Base-by-base conservation (phyloP, 108 stramenopile species). In the Skeletonema tropicum region DNA sequence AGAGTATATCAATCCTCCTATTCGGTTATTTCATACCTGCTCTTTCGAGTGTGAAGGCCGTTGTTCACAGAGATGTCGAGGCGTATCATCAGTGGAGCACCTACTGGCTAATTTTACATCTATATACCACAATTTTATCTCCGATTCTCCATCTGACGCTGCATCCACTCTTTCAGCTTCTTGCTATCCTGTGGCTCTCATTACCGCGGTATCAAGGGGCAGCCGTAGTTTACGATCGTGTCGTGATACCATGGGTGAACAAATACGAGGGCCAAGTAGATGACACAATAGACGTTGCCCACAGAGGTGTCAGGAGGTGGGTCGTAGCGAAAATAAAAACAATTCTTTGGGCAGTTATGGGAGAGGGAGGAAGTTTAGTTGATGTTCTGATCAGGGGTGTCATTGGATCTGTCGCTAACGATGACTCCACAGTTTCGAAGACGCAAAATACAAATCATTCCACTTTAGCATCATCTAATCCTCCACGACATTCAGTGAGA, bases 1-100 rank as follows among this genome's bases (percentile, higher is more conserved):
- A 71, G 23, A 60, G 35, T 15, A 9, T 30, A 13, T 68, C 58
- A 1, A 75, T 75, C 25, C 58, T 75, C 6, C 10, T 64, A 13
- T 80, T 80, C 64, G 79, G 79, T 26, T 80, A 75, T 58, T 75
- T 80, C 25, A 70, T 80, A 55, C 79, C 79, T 15, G 79, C 79
- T 8, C 71, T 80, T 26, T 80, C 79, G 31, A 75, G 74, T 35
- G 75, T 80, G 3, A 80, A 80, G 45, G 79, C 79, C 60, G 74
- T 80, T 0, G 79, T 80, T 23, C 79, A 52, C 49, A 75, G 65
- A 64, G 79, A 80, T 45, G 59, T 68, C 6, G 79, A 80, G 42
- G 74, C 68, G 17, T 80, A 75, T 59, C 67, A 68, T 49, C 79
- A 80, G 41, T 80, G 79, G 79, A 36, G 65, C 33, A 75, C 74